A percentile compares a stretch with the other conserved stretches of the same genome.
Conservation (phyloP, 2,329 filamentous ascomycete species). For the Elsinoe ampelina region DNA sequence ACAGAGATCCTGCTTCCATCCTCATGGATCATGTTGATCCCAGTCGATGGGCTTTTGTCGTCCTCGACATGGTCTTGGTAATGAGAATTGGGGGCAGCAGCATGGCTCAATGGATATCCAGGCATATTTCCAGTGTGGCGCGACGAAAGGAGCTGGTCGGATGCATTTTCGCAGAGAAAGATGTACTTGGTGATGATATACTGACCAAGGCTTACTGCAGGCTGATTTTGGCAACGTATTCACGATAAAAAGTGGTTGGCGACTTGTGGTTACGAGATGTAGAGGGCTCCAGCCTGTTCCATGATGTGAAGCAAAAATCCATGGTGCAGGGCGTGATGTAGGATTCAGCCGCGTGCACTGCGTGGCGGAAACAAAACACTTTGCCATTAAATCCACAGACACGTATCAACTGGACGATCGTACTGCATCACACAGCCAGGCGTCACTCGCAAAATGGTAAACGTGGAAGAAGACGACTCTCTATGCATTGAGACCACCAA, state of each 20-base stretch:
- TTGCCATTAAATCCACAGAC: neutral
- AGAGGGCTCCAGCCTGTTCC: conserved; percentile 6
- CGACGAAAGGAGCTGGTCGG: neutral
- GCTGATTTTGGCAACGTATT: conserved; percentile 4
- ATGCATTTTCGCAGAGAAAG: neutral
- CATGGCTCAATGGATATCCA: neutral
- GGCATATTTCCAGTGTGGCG: neutral
- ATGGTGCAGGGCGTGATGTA: neutral
- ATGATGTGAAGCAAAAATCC: neutral
- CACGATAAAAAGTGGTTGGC: neutral
- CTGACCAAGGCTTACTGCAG: neutral
- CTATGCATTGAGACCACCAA: conserved; percentile 14
- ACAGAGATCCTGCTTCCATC: neutral
- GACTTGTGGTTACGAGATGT: neutral
- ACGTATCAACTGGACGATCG: neutral
- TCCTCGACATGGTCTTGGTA: neutral
- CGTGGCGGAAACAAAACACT: neutral
- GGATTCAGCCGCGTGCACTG: conserved; percentile 5
- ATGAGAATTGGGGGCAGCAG: neutral
- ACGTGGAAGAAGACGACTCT: conserved; percentile 5
- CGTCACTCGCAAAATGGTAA: neutral
- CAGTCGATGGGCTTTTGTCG: neutral
- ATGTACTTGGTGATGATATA: neutral
- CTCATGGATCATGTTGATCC: neutral
- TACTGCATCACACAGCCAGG: neutral